Percentiles rank a stretch among this genome's conserved stretches.
Conservation (phyloP, 2,329 filamentous ascomycete species). For the Fusarium pseudocircinatum region DNA sequence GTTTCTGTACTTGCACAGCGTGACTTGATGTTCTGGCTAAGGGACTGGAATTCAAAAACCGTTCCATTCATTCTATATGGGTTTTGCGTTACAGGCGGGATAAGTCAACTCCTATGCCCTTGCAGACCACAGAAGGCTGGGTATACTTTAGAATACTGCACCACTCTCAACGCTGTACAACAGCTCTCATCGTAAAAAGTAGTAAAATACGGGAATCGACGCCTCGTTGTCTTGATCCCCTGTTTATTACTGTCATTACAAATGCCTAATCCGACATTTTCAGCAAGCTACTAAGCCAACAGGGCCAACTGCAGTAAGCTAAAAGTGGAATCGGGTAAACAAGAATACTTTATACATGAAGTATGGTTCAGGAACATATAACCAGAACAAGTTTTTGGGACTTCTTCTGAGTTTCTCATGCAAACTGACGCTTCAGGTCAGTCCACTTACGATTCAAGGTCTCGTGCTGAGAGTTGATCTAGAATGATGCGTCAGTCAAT, state of each 20-base stretch:
- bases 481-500: conserved; percentile 26
- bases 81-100: not conserved
- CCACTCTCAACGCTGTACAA: conserved; percentile 1
- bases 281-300: conserved; percentile 16
- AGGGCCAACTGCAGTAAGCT: conserved; percentile 7
- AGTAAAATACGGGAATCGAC: conserved; percentile 31
- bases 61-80: conserved; percentile 12
- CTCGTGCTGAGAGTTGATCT: conserved; percentile 79
- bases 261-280: conserved; percentile 25
- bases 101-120: conserved; percentile 2
- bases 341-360: conserved; percentile 44
- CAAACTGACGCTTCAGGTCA: conserved; percentile 72
- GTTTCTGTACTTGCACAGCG: conserved; percentile 29
- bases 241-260: conserved; percentile 34
- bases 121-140: not conserved
- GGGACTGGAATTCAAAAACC: not conserved
- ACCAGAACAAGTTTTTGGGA: conserved; percentile 15
- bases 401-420: conserved; percentile 41
- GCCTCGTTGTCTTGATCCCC: conserved; percentile 21
- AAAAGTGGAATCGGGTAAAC: conserved; percentile 17
- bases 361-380: conserved; percentile 9
- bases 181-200: conserved; percentile 21
- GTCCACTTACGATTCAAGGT: conserved; percentile 79
- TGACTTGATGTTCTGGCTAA: conserved; percentile 17
- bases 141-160: conserved; percentile 23